Percentiles rank a stretch among this genome's conserved stretches.
Evolutionary conservation across 2,329 filamentous ascomycete genomes (phyloP).

Genomic region (Claviceps sp.): DNA sequence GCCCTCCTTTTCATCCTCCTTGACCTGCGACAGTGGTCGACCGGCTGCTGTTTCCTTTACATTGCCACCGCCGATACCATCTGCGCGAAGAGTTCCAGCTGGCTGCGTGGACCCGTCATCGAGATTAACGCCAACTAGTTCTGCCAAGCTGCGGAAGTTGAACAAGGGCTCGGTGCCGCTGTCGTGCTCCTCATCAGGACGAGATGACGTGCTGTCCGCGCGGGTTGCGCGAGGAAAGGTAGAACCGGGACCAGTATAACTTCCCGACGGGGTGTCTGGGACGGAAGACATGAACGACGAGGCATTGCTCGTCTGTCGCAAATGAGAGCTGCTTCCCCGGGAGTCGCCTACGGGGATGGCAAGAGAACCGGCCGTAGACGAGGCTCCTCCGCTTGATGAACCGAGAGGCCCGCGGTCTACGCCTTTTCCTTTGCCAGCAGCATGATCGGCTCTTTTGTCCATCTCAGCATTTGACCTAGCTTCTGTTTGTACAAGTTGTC

Average conservation of each 20-base stretch:
- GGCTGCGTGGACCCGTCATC: slow-evolving; percentile 28
- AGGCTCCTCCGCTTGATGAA: slow-evolving; percentile 13
- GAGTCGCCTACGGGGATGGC: slow-evolving; percentile 34
- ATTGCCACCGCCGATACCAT: slow-evolving; percentile 12
- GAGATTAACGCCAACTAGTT: slow-evolving; percentile 60
- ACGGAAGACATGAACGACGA: slow-evolving; percentile 73
- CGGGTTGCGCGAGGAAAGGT: slow-evolving; percentile 6
- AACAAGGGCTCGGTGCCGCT: slow-evolving; percentile 63
- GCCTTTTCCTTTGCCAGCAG: slow-evolving; percentile 51
- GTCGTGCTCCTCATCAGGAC: slow-evolving; percentile 36
- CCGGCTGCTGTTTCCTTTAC: slow-evolving; percentile 5
- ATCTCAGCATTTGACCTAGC: slow-evolving; percentile 11
- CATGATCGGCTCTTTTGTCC: slow-evolving; percentile 17
- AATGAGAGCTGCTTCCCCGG: slow-evolving; percentile 48
- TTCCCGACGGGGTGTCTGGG: slow-evolving; percentile 49
- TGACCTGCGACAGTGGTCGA: slow-evolving; percentile 23
- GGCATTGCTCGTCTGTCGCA: slow-evolving; percentile 74
- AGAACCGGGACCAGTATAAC: slow-evolving; percentile 27
- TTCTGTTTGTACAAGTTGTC: slow-evolving; percentile 22
- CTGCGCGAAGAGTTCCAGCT: slow-evolving; percentile 12
- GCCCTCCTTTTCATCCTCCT: slow-evolving; percentile 24
- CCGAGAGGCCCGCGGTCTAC: slow-evolving; percentile 39
- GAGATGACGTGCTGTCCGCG: slow-evolving; percentile 27
- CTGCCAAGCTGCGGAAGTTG: slow-evolving; percentile 78
- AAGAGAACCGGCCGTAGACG: slow-evolving; percentile 24